Evolutionary conservation across 2,329 filamentous ascomycete genomes (phyloP), one percentile per base, ranked within the genome.

Genomic region (Albophoma yamanashiensis): DNA sequence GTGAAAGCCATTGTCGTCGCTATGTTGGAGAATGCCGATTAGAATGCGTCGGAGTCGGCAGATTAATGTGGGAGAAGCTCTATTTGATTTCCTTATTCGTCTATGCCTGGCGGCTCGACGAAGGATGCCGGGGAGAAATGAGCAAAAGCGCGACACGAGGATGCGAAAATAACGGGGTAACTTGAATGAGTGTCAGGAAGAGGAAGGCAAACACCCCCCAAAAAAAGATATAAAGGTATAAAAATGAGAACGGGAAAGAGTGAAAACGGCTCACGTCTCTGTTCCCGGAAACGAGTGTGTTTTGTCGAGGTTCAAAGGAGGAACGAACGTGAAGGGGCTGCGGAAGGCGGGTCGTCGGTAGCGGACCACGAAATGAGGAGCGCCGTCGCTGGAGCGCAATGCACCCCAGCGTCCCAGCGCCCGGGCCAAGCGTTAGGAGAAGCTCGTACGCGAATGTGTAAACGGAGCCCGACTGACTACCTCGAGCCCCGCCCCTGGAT

Each of bases 1-100:
- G 70, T 69, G 55, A 71, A 64, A 62, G 70, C 69, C 73, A 75
- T 76, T 64, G 60, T 71, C 65, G 56, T 36, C 17, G 53, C 25
- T 3, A 27, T 56, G 43, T 39, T 9, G 40, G 58, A 55, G 38
- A 20, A 55, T 50, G 58, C 27, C 5, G 56, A 40, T 38, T 55
- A 42, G 50, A 38, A 60, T 47, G 42, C 25, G 40, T 52, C 17
- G 8, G 27, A 9, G 12, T n/a, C 47, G 11, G n/a, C n/a, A 52
- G 15, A 52, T 14, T 2, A 34, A 12, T 4, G 6, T 2, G 6
- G 3, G n/a, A 12, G 9, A 17, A 27, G 12, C 43, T 47, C 12
- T 50, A 4, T 14, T 27, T 27, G 4, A 3, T 1, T 52, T 20
- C 47, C 47, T 17, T 34, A 15, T 20, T 52, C 15, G 47, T 52